A percentile compares a stretch with the other conserved stretches of the same genome.
Evolutionary conservation across 2,329 filamentous ascomycete genomes (phyloP).

Genomic region (Sphaceloma murrayae): DNA sequence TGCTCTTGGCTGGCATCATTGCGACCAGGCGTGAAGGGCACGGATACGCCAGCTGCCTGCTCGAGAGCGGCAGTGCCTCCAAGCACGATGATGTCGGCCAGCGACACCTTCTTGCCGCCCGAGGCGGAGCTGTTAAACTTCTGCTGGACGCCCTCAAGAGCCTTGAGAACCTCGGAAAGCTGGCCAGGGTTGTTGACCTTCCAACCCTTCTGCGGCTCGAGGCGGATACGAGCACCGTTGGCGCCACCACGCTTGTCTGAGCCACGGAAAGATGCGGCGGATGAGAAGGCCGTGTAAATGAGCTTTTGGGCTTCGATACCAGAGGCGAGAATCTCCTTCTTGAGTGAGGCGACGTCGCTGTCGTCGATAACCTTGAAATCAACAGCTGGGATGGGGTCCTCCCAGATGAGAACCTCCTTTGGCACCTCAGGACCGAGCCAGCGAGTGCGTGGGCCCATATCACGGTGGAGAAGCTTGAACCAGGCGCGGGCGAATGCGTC

Average conservation of each 20-base stretch:
- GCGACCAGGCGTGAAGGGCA: slow-evolving; percentile 66
- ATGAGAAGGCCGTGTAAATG: slow-evolving; percentile 58
- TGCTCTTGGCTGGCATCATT: slow-evolving; percentile 61
- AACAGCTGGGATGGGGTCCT: slow-evolving; percentile 58
- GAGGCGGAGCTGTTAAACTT: slow-evolving; percentile 49
- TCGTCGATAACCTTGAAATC: slow-evolving; percentile 51
- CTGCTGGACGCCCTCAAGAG: slow-evolving; percentile 56
- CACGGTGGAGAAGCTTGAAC: slow-evolving; percentile 78
- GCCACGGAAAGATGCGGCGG: slow-evolving; percentile 62
- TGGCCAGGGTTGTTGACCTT: slow-evolving; percentile 62
- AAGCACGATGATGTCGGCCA: slow-evolving; percentile 71
- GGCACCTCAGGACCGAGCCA: slow-evolving; percentile 69
- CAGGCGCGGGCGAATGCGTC: slow-evolving; percentile 64
- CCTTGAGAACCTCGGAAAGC: slow-evolving; percentile 51
- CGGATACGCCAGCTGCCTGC: slow-evolving; percentile 55
- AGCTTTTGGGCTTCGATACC: slow-evolving; percentile 53
- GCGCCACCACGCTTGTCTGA: slow-evolving; percentile 75
- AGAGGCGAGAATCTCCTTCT: slow-evolving; percentile 57
- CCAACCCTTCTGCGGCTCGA: slow-evolving; percentile 64
- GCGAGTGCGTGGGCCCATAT: slow-evolving; percentile 61
- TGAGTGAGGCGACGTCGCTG: slow-evolving; percentile 55
- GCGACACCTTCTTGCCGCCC: slow-evolving; percentile 59
- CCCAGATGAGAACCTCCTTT: slow-evolving; percentile 60
- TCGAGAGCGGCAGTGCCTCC: slow-evolving; percentile 62
- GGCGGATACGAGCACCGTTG: slow-evolving; percentile 68